Evolutionary conservation across 768 basidiomycete species (phyloP), one percentile per base, ranked within the genome.

Genomic region (Trametes cingulata): DNA sequence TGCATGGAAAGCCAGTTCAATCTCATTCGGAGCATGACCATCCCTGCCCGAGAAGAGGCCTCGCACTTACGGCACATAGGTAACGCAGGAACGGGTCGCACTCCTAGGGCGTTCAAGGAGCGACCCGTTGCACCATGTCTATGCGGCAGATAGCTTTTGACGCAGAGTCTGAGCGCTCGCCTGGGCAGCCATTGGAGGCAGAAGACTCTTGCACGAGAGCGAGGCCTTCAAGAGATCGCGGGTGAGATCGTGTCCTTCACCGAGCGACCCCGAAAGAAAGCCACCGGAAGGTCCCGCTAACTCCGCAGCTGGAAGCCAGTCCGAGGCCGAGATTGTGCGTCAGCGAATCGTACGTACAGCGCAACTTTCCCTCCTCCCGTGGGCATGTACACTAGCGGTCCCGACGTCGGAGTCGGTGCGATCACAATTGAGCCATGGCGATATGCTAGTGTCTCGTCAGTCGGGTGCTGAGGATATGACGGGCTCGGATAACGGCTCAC

Each of bases 61-160:
- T 17, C 45, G 46, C 46, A 37, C 39, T 60, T 48, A 60, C 52
- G 52, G 52, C 52, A 60, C 43, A 36, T 35, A 40, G 45, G n/a
- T n/a, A n/a, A n/a, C n/a, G n/a, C n/a, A n/a, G n/a, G n/a, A n/a
- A 48, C 52, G 47, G 46, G 46, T 13, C n/a, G n/a, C n/a, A n/a
- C n/a, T n/a, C 35, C n/a, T 9, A 22, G 36, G 17, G 49, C 49
- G 36, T 22, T 47, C 56, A 56, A 49, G 41, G 8, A 20, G 46
- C 29, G 24, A 25, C 22, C 20, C 45, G 25, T 22, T 43, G 22
- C 22, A 19, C 20, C 42, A 43, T 43, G 46, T 29, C 46, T 27
- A 24, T 17, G 8, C 22, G 19, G 15, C 6, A 15, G 27, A n/a
- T 25, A 12, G 22, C 5, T 17, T 47, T 13, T 29, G 24, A 33